Conservation (phyloP, 768 basidiomycete species). For the Inosperma sp. region DNA sequence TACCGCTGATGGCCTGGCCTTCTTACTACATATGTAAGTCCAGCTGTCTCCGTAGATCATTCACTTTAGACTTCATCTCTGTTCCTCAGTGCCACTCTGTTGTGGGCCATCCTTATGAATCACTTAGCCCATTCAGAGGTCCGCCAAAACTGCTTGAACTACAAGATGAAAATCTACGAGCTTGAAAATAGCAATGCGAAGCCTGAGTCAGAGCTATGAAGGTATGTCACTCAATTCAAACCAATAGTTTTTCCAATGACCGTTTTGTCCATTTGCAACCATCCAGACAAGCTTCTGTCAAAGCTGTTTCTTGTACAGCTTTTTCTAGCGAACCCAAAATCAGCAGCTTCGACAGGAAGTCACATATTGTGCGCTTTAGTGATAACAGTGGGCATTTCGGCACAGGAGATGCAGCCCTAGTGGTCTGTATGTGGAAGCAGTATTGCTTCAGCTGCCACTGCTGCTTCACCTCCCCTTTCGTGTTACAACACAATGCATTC, state of each 20-base stretch:
- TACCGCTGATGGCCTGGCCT: too few species aligned
- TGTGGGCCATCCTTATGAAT: constrained; percentile 80
- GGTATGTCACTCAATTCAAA: constrained; percentile 42
- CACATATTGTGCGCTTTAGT: constrained; percentile 49
- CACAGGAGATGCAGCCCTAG: constrained; percentile 30
- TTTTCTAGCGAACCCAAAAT: constrained; percentile 51
- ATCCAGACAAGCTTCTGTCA: constrained; percentile 44
- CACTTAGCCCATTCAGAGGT: constrained; percentile 74
- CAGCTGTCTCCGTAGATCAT: too few species aligned
- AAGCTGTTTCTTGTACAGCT: constrained; percentile 10
- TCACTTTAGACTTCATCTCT: constrained; percentile 56
- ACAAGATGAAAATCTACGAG: constrained; percentile 62
- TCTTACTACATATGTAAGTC: too few species aligned
- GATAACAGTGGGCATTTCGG: constrained; percentile 36
- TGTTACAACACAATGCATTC: constrained; percentile 51
- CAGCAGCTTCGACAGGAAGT: constrained; percentile 64
- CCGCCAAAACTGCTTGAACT: constrained; percentile 57
- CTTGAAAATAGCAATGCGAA: constrained; percentile 52
- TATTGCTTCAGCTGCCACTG: constrained; percentile 12
- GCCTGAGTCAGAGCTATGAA: constrained; percentile 66
- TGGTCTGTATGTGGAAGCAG: constrained; percentile 27
- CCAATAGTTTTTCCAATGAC: constrained; percentile 12
- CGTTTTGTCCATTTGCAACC: constrained; percentile 12
- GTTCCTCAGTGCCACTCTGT: constrained; percentile 68
- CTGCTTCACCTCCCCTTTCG: constrained; percentile 40